Base-by-base conservation (phyloP, 768 basidiomycete genomes). In the Russula virescens region DNA sequence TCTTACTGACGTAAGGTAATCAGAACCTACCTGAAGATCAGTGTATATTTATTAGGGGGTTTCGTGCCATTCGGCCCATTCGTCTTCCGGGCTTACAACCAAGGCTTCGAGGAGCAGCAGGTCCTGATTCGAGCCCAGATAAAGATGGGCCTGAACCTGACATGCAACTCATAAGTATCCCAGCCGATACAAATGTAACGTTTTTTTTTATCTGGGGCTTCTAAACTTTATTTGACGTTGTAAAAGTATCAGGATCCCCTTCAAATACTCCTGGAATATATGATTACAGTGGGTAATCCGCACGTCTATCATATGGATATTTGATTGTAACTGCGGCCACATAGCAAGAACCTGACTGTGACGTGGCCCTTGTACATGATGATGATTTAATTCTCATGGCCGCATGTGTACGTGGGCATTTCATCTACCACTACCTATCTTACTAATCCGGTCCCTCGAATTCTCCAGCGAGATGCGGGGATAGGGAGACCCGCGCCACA, bases 161-260 rank as follows among this genome's bases (percentile, higher is more conserved):
- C 1, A 35, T n/a, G 0, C 45, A 26, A 25, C 13, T 57, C 3
- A 4, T 25, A 8, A 18, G 14, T 1, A 38, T 47, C 2, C 16
- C 55, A 1, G 9, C 14, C 1, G 9, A 18, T 1, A 34, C 31
- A 11, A 5, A 47, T 13, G 55, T 47, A 35, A 57, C 5, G 1
- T 4, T 5, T 3, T n/a, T 4, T 31, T 23, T 16, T 9, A 21
- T 46, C n/a, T 34, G 6, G 10, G 10, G 14, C 14, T 28, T 21
- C 5, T 25, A 5, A 9, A 1, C 25, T 7, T 40, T 47, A 1
- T 13, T 18, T 58, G 38, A 28, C 18, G 2, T 49, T 49, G 6
- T 46, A 3, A 14, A 50, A 50, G 48, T 50, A 49, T 42, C 48
- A 10, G n/a, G 48, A 58, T 42, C 57, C 57, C 10, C 57, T 58